Conservation (phyloP, 768 basidiomycete genomes). For the Paxillus involutus region DNA sequence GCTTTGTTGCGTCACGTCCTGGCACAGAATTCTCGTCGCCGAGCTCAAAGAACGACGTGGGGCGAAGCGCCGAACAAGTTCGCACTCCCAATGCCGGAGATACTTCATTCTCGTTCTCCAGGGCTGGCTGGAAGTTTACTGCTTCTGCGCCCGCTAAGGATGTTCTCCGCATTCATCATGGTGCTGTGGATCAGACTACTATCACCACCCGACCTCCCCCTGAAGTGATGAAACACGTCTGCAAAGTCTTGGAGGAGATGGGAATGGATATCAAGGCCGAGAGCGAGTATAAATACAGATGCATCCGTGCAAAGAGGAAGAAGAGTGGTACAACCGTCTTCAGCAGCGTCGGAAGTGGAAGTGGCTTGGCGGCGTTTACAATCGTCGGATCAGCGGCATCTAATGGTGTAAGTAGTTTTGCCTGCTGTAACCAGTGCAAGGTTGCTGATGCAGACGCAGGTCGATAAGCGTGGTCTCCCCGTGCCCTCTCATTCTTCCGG, state of each 20-base stretch:
- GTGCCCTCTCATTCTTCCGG: slow-evolving; percentile 75
- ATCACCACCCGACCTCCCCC: slow-evolving; percentile 83
- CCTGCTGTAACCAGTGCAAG: not conserved
- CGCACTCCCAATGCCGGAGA: slow-evolving; percentile 24
- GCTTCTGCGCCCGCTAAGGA: slow-evolving; percentile 38
- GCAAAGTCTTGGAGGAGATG: slow-evolving; percentile 79
- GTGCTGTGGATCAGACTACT: slow-evolving; percentile 87
- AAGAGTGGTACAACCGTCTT: slow-evolving; percentile 49
- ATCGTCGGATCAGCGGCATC: slow-evolving; percentile 82
- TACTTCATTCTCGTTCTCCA: slow-evolving; percentile 37
- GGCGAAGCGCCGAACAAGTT: slow-evolving; percentile 18
- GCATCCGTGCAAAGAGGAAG: slow-evolving; percentile 74
- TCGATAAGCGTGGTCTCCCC: slow-evolving; percentile 88
- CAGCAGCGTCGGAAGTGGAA: slow-evolving; percentile 35
- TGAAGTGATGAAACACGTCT: slow-evolving; percentile 86
- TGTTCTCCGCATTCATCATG: slow-evolving; percentile 81
- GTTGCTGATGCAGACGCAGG: slow-evolving; percentile 42
- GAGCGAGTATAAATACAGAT: slow-evolving; percentile 88
- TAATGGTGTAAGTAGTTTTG: slow-evolving; percentile 66
- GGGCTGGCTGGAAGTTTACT: slow-evolving; percentile 34
- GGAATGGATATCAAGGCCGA: slow-evolving; percentile 88
- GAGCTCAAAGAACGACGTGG: slow-evolving; percentile 22
- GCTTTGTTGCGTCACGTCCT: slow-evolving; percentile 10
- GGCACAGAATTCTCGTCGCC: slow-evolving; percentile 29
- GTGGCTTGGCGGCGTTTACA: slow-evolving; percentile 69